Evolutionary conservation across 1,284 basidiomycete genomes (phyloP).

Genomic region (Ganoderma lucidum): DNA sequence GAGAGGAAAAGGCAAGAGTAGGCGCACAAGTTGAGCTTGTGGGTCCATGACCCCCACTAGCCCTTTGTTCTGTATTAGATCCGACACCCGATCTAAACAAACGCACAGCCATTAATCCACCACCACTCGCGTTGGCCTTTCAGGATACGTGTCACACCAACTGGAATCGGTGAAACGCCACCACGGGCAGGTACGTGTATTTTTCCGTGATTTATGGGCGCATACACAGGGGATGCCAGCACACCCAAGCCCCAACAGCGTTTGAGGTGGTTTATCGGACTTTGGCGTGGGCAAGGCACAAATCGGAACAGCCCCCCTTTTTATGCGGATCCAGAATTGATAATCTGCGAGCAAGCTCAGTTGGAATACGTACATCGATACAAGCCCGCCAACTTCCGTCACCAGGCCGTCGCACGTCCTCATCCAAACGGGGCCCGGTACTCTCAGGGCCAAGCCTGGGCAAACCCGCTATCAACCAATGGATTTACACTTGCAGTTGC

Average conservation of each 20-base stretch:
- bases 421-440: conserved; percentile 5
- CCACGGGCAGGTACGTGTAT: conserved; percentile 17
- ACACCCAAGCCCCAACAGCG: conserved; percentile 33
- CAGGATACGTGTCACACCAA: conserved; percentile 14
- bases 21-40: conserved; percentile 45
- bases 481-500: conserved; percentile 1
- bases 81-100: conserved; percentile 39
- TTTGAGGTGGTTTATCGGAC: conserved; percentile 35
- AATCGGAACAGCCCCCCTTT: conserved; percentile 26
- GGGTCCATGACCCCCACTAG: conserved; percentile 44
- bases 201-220: conserved; percentile 25
- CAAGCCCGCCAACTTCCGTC: conserved; percentile 1
- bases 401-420: not conserved
- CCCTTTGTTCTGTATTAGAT: conserved; percentile 42
- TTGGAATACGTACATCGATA: not conserved
- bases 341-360: conserved; percentile 18
- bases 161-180: conserved; percentile 10
- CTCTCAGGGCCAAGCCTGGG: conserved; percentile 1
- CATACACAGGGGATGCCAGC: conserved; percentile 23
- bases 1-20: conserved; percentile 43
- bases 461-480: not conserved
- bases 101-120: conserved; percentile 28
- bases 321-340: conserved; percentile 25
- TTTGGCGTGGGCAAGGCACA: conserved; percentile 31
- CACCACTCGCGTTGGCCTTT: not conserved